Percentiles rank a stretch among this genome's conserved stretches.
Conservation (phyloP, 805 yeast species). For the Saccharomycopsis sp. region DNA sequence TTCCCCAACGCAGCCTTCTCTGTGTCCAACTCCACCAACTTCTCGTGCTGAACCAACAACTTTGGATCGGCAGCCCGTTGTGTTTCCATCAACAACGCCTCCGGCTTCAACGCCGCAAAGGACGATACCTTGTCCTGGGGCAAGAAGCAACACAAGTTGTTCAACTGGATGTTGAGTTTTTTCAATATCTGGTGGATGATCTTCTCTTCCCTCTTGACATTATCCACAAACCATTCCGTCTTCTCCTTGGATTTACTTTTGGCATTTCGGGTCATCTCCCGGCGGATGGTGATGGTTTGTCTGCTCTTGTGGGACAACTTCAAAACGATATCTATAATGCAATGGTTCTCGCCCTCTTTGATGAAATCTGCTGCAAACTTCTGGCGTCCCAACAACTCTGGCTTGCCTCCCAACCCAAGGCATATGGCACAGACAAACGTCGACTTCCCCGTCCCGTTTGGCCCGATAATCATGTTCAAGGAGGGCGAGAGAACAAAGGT, state of each 20-base stretch:
- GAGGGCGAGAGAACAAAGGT: constrained; percentile 77
- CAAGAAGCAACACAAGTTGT: constrained; percentile 85
- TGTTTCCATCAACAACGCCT: constrained; percentile 63
- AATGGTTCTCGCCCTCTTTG: constrained; percentile 48
- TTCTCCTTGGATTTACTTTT: constrained; percentile 27
- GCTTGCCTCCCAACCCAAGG: constrained; percentile 75
- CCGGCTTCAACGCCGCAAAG: constrained; percentile 75
- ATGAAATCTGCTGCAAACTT: constrained; percentile 57
- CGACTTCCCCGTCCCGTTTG: constrained; percentile 93
- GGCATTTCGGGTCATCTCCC: constrained; percentile 36
- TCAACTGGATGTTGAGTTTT: constrained; percentile 67
- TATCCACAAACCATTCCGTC: constrained; percentile 47
- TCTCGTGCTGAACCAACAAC: constrained; percentile 47
- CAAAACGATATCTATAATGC: constrained; percentile 43
- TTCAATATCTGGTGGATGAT: constrained; percentile 38
- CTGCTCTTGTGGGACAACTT: constrained; percentile 31
- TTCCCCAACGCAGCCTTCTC: constrained; percentile 31
- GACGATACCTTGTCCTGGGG: constrained; percentile 95
- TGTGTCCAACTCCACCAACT: constrained; percentile 44
- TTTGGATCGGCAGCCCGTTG: constrained; percentile 68
- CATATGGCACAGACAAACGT: constrained; percentile 91
- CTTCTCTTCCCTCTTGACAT: constrained; percentile 32
- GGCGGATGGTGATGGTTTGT: constrained; percentile 31
- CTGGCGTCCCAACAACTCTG: constrained; percentile 64
- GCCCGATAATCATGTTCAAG: constrained; percentile 88